A percentile compares a stretch with the other conserved stretches of the same genome.
These are phyloP conservation scores for Cercospora nicotianae DNA, from an alignment of 2,329 filamentous ascomycete genomes.

Conservation along the genomic window DNA sequence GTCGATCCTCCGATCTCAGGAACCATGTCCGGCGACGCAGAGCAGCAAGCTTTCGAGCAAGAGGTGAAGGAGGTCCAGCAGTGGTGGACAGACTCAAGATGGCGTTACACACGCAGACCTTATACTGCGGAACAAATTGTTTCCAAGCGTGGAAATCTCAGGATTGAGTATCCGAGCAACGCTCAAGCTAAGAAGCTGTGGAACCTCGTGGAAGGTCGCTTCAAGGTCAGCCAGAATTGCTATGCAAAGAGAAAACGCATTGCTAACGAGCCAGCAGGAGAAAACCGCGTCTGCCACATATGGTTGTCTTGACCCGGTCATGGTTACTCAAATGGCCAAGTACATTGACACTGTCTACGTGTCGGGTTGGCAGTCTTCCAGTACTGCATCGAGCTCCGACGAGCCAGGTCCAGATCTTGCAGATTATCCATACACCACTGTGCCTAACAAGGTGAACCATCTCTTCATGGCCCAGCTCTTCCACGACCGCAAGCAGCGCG, in stretches of 20 bases:
- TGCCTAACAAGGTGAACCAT: slow-evolving; percentile 96
- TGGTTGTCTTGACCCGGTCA: slow-evolving; percentile 94
- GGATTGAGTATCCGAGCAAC: slow-evolving; percentile 90
- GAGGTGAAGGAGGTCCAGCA: slow-evolving; percentile 87
- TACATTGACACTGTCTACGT: slow-evolving; percentile 98
- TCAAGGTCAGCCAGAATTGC: slow-evolving; percentile 61
- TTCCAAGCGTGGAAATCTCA: slow-evolving; percentile 86
- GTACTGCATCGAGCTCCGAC: slow-evolving; percentile 89
- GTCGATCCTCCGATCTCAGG: slow-evolving; percentile 30
- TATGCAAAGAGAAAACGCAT: background rate
- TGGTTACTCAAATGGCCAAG: slow-evolving; percentile 99
- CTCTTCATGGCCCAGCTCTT: slow-evolving; percentile 98
- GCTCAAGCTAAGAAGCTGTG: slow-evolving; percentile 90
- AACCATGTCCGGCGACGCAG: slow-evolving; percentile 52
- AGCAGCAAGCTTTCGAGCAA: slow-evolving; percentile 72
- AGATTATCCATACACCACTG: slow-evolving; percentile 91
- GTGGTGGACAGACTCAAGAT: slow-evolving; percentile 92
- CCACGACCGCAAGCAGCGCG: slow-evolving; percentile 98
- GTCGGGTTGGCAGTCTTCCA: slow-evolving; percentile 97
- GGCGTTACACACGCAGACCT: slow-evolving; percentile 86
- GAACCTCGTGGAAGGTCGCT: slow-evolving; percentile 82
- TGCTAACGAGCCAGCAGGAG: slow-evolving; percentile 53
- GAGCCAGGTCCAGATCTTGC: slow-evolving; percentile 97
- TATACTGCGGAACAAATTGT: slow-evolving; percentile 98
- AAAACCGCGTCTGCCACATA: slow-evolving; percentile 91